Evolutionary conservation across 345 rosid genomes (phyloP), one percentile per base, ranked within the genome.

Genomic region (Orychophragmus violaceus): DNA sequence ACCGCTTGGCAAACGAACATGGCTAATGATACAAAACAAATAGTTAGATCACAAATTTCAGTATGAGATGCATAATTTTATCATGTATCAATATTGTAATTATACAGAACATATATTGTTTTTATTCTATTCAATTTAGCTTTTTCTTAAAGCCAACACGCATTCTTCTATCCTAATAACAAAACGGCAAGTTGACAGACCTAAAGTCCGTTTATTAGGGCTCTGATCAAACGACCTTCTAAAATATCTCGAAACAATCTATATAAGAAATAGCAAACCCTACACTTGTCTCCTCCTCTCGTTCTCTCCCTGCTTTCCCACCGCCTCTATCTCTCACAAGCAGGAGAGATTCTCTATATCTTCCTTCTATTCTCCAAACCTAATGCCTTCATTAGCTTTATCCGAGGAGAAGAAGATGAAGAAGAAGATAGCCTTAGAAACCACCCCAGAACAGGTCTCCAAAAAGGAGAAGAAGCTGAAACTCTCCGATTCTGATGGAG

Each of bases 391-490:
- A 2, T 8, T 83, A 33, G 71, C 77, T 46, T 22, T 82, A 5
- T 67, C 77, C 1, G 79, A 80, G 70, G 92, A 76, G 77, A 86
- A 80, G 79, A 87, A 80, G 81, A 84, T 83, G 90, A 87, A 85
- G 89, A 82, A 79, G 79, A 88, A 74, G 67, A 52, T 78, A 35
- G 76, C 70, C 24, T 54, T 77, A 4, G 84, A 77, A 21, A 7
- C 44, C 19, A 61, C 76, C 28, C 62, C 64, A 22, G 84, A 82
- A 28, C 45, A 39, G 0, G 84, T 79, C 18, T 75, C 78, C 3
- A 88, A 85, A 81, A 78, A 83, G 79, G 77, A 45, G 54, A 74
- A 74, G 49, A 86, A 75, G 75, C 9, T 62, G 7, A 70, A 74
- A 13, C 36, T 36, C 13, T 72, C 74, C 5, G 79, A 69, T 11